Conservation (phyloP, 257 asterid species). For the Leonotis leonurus region DNA sequence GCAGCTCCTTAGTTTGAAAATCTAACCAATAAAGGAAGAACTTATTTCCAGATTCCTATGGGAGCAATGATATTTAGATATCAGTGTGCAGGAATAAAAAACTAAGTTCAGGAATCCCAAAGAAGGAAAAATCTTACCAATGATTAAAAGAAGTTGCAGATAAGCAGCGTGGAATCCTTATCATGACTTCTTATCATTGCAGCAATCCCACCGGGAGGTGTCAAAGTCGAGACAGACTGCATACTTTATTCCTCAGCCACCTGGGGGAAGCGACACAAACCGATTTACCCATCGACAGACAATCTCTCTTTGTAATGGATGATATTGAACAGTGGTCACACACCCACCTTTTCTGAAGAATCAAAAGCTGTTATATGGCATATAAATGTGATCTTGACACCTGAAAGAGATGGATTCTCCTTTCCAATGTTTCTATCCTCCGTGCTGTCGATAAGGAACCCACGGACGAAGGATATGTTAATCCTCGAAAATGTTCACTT, state of each 20-base stretch:
- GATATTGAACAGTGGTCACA: conserved; percentile 18
- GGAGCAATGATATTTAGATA: conserved; percentile 2
- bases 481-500: conserved; percentile 16
- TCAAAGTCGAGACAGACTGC: conserved; percentile 10
- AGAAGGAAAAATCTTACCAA: conserved; percentile 2
- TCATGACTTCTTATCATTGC: conserved; percentile 16
- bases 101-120: conserved; percentile 13
- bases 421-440: conserved; percentile 13
- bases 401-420: conserved; percentile 16
- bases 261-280: conserved; percentile 8
- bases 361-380: conserved; percentile 15
- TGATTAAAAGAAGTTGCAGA: conserved; percentile 25
- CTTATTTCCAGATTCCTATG: neutral
- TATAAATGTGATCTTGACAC: neutral
- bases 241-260: conserved; percentile 26
- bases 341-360: conserved; percentile 18
- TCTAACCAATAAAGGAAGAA: too few relatives aligned
- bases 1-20: too few relatives aligned
- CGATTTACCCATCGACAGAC: neutral
- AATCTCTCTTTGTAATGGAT: too few relatives aligned
- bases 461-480: conserved; percentile 29
- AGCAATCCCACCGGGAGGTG: conserved; percentile 22
- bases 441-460: conserved; percentile 33
- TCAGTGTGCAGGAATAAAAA: conserved; percentile 13
- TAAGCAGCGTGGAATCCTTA: conserved; percentile 15